Evolutionary conservation across 176 grass and related monocot genomes (phyloP), one percentile per base, ranked within the genome.

Genomic region (Oryza punctata): DNA sequence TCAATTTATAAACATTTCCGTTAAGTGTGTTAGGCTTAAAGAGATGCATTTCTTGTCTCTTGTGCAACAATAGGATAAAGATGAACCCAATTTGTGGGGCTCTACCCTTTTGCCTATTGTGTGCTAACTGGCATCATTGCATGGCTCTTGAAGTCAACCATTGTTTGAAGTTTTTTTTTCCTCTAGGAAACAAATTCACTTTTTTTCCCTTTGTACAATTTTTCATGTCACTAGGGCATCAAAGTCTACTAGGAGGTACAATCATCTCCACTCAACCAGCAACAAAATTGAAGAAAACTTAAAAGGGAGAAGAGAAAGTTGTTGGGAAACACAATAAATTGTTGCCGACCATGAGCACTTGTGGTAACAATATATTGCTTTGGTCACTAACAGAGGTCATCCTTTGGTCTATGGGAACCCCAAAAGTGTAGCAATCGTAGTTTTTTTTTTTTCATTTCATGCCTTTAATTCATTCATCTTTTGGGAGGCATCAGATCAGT

Each of bases 271-370:
- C 63, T 82, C 27, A 69, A 18, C 12, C 50, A 78, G 23, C 75
- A 49, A 67, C 3, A 75, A 69, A 66, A 57, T 76, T 43, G 7
- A 75, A 78, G 29, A 44, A 78, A 70, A 61, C 5, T 65, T 16
- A 29, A 84, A 85, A 49, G 12, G 24, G 12, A 10, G 54, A 30
- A 76, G 25, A 49, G 10, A 73, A 72, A 80, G 38, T 46, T 81
- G 23, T 50, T 19, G 47, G 33, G 33, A 79, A 86, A 74, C 72
- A 74, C 72, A 89, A 84, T 50, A 78, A 30, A 78, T 65, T 61
- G 16, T 57, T 90, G 79, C 79, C 84, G 74, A 88, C 86, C 78
- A 75, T 26, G 44, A 78, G 41, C 66, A 86, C 74, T 82, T 28
- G 38, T 86, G 68, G 71, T 65, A 81, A 46, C 75, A 49, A 52